phyloP scores from a whole-genome alignment of 2,329 filamentous ascomycete species.

The Thelonectria olida region DNA sequence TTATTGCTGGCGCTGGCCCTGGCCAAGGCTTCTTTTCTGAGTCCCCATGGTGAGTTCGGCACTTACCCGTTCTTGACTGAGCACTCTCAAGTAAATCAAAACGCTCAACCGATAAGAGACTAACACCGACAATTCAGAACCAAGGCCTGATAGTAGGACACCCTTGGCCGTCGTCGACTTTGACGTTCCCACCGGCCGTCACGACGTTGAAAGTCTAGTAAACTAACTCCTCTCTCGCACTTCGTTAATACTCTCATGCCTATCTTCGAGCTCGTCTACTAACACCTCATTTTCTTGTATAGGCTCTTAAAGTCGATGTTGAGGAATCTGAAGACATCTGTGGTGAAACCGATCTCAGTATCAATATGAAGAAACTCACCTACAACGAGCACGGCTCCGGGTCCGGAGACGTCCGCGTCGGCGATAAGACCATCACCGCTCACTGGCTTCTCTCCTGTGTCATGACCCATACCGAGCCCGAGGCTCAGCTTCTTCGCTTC shows the following conservation, averaged over 20 bases:
- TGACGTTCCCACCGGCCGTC: conserved; percentile 6
- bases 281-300: conserved; percentile 5
- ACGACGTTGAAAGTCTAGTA: conserved; percentile 14
- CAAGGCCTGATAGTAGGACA: not conserved
- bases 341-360: conserved; percentile 54
- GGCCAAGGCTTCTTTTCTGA: conserved; percentile 21
- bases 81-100: not conserved
- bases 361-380: conserved; percentile 55
- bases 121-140: not conserved
- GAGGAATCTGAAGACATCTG: conserved; percentile 56
- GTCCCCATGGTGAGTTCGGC: conserved; percentile 13
- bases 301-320: conserved; percentile 56
- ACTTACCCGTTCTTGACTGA: conserved; percentile 11
- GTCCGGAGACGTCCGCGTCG: conserved; percentile 51
- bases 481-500: conserved; percentile 57
- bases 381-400: conserved; percentile 52
- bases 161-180: conserved; percentile 18
- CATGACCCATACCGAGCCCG: conserved; percentile 48
- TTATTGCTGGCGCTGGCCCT: conserved; percentile 38
- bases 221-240: not conserved
- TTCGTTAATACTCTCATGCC: not conserved
- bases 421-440: conserved; percentile 49
- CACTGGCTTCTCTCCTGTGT: conserved; percentile 59
- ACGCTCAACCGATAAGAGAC: not conserved
- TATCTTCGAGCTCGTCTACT: not conserved